Evolutionary conservation across 176 grass and related monocot species (phyloP).

Genomic region (sorghum (Sorghum bicolor)): Sorghum_bicolor_NCBIv3 NC_012870.2:5015501-5016000

Average conservation of each 20-base stretch:
- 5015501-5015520: constrained; percentile 27
- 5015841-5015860: too few species aligned
- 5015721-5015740: constrained; percentile 20
- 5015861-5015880: too few species aligned
- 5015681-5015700: constrained; percentile 37
- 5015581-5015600: constrained; percentile 40
- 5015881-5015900: too few species aligned
- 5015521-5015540: constrained; percentile 31
- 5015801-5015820: neutral
- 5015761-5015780: constrained; percentile 21
- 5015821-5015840: neutral
- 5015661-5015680: constrained; percentile 32
- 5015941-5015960: neutral
- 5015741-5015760: constrained; percentile 35
- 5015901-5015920: neutral
- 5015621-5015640: constrained; percentile 25
- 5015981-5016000: neutral
- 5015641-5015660: constrained; percentile 29
- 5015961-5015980: neutral
- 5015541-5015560: constrained; percentile 30
- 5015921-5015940: neutral
- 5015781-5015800: too few species aligned
- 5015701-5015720: neutral
- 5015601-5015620: constrained; percentile 36
- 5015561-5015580: constrained; percentile 40